A percentile compares a stretch with the other conserved stretches of the same genome.
These are phyloP conservation scores for Rubus parviflorus DNA, from an alignment of 306 rosid genomes.

Conservation along the genomic window DNA sequence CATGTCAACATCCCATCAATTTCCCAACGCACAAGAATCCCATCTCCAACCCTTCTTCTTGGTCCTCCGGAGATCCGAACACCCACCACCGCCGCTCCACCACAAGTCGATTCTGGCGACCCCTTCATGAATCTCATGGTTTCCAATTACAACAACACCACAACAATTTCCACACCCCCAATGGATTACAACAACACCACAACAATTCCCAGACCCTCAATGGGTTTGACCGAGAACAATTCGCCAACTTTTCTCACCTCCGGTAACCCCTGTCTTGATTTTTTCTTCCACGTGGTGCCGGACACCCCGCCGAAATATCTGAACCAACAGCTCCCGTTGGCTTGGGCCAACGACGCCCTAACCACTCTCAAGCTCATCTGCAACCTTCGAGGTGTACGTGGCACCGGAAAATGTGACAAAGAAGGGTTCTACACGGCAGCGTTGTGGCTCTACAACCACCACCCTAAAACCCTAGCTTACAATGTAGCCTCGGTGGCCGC, in stretches of 20 bases:
- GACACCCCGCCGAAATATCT: constrained; percentile 31
- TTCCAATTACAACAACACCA: constrained; percentile 27
- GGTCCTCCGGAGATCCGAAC: constrained; percentile 61
- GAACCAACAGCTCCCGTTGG: constrained; percentile 22
- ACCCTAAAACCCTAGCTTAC: constrained; percentile 55
- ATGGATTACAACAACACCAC: constrained; percentile 23
- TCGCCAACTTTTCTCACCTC: constrained; percentile 48
- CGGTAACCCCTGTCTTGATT: constrained; percentile 60
- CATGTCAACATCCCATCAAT: background rate
- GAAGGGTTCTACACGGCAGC: constrained; percentile 47
- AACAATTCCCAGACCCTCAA: background rate
- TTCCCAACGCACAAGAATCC: background rate
- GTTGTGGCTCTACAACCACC: constrained; percentile 49
- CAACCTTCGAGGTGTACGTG: constrained; percentile 60
- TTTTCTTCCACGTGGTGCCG: constrained; percentile 62
- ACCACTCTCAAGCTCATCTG: constrained; percentile 63
- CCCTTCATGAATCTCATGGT: constrained; percentile 40
- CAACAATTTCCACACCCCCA: too few relatives aligned
- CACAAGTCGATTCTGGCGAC: constrained; percentile 7
- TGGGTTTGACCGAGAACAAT: constrained; percentile 35
- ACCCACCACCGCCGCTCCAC: background rate
- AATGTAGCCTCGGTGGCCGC: constrained; percentile 51
- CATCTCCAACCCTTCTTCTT: constrained; percentile 35
- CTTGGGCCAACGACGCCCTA: constrained; percentile 53
- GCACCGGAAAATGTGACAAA: constrained; percentile 56